Percentiles rank a stretch among this genome's conserved stretches.
Conservation (phyloP, 2,329 filamentous ascomycete species). For the Myrmaecium sp. region DNA sequence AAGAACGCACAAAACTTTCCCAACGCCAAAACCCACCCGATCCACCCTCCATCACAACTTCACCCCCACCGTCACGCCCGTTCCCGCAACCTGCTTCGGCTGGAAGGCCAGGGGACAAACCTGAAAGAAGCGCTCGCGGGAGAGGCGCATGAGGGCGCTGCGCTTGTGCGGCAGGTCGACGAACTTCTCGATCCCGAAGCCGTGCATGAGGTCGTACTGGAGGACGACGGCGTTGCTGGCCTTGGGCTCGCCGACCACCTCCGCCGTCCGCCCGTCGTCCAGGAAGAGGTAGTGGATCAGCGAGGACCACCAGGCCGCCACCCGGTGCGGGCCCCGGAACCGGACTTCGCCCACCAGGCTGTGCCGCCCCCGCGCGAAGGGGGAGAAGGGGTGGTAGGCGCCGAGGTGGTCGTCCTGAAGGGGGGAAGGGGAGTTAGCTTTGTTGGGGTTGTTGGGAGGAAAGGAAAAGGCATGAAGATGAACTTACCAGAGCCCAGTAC, state of each 20-base stretch:
- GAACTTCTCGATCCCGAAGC: conserved; percentile 55
- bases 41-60: no score
- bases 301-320: conserved; percentile 40
- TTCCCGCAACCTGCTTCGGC: no score
- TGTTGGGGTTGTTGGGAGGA: neutral
- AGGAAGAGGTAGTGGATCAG: conserved; percentile 43
- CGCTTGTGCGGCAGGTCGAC: conserved; percentile 58
- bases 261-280: conserved; percentile 38
- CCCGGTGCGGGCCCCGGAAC: conserved; percentile 38
- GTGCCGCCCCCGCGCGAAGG: conserved; percentile 43
- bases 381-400: conserved; percentile 37
- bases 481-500: conserved; percentile 52
- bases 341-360: conserved; percentile 40
- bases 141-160: conserved; percentile 47
- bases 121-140: conserved; percentile 53
- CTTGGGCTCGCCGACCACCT: conserved; percentile 52
- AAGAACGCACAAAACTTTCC: no score
- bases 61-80: no score
- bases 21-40: no score
- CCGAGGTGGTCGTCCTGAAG: conserved; percentile 41
- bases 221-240: conserved; percentile 52
- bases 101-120: conserved; percentile 39
- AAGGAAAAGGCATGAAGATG: conserved; percentile 2
- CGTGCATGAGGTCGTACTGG: conserved; percentile 58
- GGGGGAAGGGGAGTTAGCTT: neutral